A percentile compares a stretch with the other conserved stretches of the same genome.
Evolutionary conservation across 306 rosid species (phyloP).

Genomic region (Quercus cerris): DNA sequence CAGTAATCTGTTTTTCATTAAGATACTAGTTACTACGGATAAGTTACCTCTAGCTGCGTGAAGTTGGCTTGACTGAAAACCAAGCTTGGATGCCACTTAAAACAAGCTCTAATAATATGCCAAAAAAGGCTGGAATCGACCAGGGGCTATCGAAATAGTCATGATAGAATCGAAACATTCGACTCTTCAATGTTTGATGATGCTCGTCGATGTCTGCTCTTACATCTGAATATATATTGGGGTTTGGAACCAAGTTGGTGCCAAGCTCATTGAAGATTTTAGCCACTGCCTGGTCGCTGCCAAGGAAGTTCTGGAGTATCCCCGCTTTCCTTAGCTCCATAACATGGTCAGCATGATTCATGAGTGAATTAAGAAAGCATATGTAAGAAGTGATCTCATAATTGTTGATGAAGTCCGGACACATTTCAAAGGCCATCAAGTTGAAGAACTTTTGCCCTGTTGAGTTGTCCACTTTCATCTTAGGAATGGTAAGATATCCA

Average conservation of each 20-base stretch:
- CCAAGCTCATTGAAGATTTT: conserved; percentile 19
- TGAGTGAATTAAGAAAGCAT: conserved; percentile 19
- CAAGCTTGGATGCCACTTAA: no score
- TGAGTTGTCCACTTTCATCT: conserved; percentile 7
- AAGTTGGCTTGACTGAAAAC: no score
- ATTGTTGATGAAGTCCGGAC: conserved; percentile 11
- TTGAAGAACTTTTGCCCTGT: conserved; percentile 10
- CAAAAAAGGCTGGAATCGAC: no score
- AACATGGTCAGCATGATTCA: conserved; percentile 9
- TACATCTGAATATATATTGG: neutral
- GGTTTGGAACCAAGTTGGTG: conserved; percentile 18
- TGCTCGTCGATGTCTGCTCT: neutral
- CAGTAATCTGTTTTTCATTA: no score
- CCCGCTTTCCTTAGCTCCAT: conserved; percentile 1
- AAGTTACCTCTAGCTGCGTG: no score
- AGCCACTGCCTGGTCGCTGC: conserved; percentile 24
- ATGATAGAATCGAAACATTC: no score
- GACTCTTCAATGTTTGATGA: no score
- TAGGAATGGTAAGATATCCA: conserved; percentile 18
- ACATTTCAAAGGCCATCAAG: conserved; percentile 26
- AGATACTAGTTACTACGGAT: no score
- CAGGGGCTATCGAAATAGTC: no score
- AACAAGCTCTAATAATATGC: no score
- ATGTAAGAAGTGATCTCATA: conserved; percentile 13
- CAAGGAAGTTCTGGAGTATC: conserved; percentile 11